These are phyloP conservation scores for Citrus australasica DNA, from an alignment of 345 rosid species.

Conservation along the genomic window DNA sequence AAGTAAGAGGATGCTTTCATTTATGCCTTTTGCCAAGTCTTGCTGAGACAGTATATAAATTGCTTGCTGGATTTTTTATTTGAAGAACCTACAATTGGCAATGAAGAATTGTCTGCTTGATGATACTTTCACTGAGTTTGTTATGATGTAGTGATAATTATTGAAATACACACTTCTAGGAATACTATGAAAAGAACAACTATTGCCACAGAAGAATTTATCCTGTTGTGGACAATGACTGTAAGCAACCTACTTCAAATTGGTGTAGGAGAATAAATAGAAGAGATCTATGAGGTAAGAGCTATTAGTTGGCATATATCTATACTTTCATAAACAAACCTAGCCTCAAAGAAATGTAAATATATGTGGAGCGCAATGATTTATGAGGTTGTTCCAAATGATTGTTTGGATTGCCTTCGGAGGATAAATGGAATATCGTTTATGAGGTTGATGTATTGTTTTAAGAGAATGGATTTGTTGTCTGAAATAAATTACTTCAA, in stretches of 20 bases:
- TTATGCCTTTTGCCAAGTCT: slow-evolving; percentile 4
- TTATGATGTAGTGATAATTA: not conserved
- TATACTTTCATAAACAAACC: not conserved
- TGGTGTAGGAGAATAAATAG: not conserved
- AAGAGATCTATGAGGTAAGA: not conserved
- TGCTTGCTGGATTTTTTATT: not conserved
- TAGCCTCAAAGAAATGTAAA: not conserved
- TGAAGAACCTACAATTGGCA: not conserved
- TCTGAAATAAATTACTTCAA: not conserved
- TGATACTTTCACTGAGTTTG: not conserved
- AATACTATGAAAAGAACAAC: not conserved
- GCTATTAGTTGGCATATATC: not conserved
- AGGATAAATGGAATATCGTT: not conserved
- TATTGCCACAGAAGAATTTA: not conserved
- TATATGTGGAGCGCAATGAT: not conserved
- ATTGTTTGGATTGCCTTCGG: not conserved
- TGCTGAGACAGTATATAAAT: not conserved
- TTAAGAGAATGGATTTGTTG: not conserved
- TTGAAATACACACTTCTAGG: not conserved
- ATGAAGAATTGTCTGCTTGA: not conserved
- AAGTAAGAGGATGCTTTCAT: slow-evolving; percentile 53
- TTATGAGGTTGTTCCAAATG: no score
- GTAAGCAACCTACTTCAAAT: not conserved
- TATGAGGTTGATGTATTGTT: not conserved
- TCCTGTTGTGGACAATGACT: not conserved